Evolutionary conservation across 495 filamentous ascomycete genomes (phyloP).

Genomic region (Evernia prunastri): DNA sequence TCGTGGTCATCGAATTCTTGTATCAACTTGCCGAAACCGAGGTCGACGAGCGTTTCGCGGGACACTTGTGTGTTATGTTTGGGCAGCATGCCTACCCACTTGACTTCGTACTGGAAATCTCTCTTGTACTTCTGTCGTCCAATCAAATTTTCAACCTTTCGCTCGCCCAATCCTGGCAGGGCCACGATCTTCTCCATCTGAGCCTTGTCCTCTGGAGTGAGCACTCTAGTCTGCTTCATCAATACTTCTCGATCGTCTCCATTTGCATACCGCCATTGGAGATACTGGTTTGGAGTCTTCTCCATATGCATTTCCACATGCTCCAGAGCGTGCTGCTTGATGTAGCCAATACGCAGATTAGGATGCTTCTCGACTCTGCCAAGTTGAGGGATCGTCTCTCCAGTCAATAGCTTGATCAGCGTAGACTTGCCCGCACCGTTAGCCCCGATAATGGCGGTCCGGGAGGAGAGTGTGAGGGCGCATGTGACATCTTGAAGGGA

Average conservation of each 20-base stretch:
- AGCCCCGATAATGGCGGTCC: slow-evolving; percentile 90
- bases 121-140: slow-evolving; percentile 99
- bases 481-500: slow-evolving; percentile 83
- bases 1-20: slow-evolving; percentile 99
- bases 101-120: slow-evolving; percentile 97
- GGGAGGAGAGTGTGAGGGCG: slow-evolving; percentile 79
- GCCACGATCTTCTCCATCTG: slow-evolving; percentile 89
- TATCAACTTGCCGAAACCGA: slow-evolving; percentile 85
- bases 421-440: slow-evolving; percentile 99
- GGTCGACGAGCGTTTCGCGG: slow-evolving; percentile 78
- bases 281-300: slow-evolving; percentile 97
- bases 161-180: slow-evolving; percentile 70
- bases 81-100: slow-evolving; percentile 82
- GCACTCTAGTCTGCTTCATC: slow-evolving; percentile 91
- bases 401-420: slow-evolving; percentile 95
- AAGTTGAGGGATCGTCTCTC: slow-evolving; percentile 77
- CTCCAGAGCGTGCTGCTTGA: slow-evolving; percentile 98
- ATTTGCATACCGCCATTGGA: slow-evolving; percentile 97
- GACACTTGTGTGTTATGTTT: slow-evolving; percentile 91
- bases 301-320: slow-evolving; percentile 99
- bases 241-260: slow-evolving; percentile 95
- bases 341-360: slow-evolving; percentile 97
- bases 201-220: slow-evolving; percentile 74
- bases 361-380: slow-evolving; percentile 98
- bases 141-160: slow-evolving; percentile 80